These are phyloP conservation scores for Diplogelasinospora grovesii DNA, from an alignment of 495 filamentous ascomycete species.

Conservation along the genomic window DNA sequence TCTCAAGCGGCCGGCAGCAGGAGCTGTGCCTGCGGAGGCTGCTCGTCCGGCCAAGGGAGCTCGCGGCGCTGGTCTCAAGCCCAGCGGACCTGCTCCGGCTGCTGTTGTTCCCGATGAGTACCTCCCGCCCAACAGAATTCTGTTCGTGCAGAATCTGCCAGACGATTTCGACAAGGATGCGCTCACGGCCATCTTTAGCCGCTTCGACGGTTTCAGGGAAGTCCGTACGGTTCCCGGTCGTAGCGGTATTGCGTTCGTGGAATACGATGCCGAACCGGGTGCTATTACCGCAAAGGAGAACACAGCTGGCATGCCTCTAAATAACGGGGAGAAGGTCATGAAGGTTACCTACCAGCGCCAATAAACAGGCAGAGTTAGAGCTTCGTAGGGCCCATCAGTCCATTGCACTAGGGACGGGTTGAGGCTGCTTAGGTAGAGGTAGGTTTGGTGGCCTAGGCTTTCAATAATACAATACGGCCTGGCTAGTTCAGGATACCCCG, in stretches of 20 bases:
- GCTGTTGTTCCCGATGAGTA: slow-evolving; percentile 93
- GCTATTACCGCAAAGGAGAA: slow-evolving; percentile 95
- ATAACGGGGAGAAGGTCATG: slow-evolving; percentile 54
- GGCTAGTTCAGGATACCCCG: slow-evolving; percentile 22
- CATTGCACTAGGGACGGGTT: too few species aligned
- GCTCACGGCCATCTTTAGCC: slow-evolving; percentile 73
- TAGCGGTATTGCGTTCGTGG: slow-evolving; percentile 89
- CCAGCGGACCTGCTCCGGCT: slow-evolving; percentile 59
- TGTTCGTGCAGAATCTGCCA: slow-evolving; percentile 92
- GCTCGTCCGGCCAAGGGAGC: slow-evolving; percentile 65
- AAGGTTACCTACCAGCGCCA: slow-evolving; percentile 93
- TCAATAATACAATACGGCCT: neutral
- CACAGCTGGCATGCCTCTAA: slow-evolving; percentile 82
- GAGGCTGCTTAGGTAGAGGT: neutral
- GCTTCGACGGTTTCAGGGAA: slow-evolving; percentile 92
- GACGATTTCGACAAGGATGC: slow-evolving; percentile 76
- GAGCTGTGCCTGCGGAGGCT: slow-evolving; percentile 40
- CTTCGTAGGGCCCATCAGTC: too few species aligned
- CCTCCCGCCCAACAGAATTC: slow-evolving; percentile 90
- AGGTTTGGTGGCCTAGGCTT: neutral
- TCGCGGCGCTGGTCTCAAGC: slow-evolving; percentile 75
- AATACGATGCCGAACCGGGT: slow-evolving; percentile 84
- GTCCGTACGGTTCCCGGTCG: slow-evolving; percentile 82
- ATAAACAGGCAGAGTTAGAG: too few species aligned
- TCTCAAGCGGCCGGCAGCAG: slow-evolving; percentile 64